A percentile compares a stretch with the other conserved stretches of the same genome.
phyloP scores from a whole-genome alignment of 805 yeast genomes.

The Hanseniaspora nectarophila region DNA sequence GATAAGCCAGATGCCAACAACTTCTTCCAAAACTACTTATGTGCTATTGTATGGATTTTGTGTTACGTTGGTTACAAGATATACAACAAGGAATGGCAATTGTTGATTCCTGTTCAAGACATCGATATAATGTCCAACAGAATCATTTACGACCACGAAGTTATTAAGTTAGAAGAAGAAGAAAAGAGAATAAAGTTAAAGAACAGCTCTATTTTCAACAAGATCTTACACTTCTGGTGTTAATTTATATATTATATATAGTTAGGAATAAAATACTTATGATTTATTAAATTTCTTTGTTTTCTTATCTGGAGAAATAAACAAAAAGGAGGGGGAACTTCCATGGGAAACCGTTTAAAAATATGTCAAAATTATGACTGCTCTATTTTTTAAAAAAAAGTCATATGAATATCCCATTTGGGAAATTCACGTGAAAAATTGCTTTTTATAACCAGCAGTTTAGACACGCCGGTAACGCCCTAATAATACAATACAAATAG shows the following conservation, averaged over 20 bases:
- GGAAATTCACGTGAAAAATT: not conserved
- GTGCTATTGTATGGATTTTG: slow-evolving; percentile 35
- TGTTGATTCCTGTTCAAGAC: slow-evolving; percentile 25
- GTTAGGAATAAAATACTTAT: no score
- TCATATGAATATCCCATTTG: not conserved
- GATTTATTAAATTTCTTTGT: no score
- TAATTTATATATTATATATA: slow-evolving; percentile 7
- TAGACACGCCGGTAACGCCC: not conserved
- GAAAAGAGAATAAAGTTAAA: slow-evolving; percentile 24
- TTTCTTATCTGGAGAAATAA: no score
- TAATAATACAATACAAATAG: not conserved
- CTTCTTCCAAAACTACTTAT: slow-evolving; percentile 38
- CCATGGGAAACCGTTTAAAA: no score
- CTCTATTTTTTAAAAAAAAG: no score
- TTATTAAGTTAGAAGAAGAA: slow-evolving; percentile 27
- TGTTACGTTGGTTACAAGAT: slow-evolving; percentile 36
- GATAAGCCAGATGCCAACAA: slow-evolving; percentile 30
- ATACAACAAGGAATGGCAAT: slow-evolving; percentile 36
- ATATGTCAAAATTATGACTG: no score
- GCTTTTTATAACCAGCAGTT: not conserved
- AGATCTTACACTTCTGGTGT: slow-evolving; percentile 27
- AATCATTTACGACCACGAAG: slow-evolving; percentile 28
- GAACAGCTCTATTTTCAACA: slow-evolving; percentile 24
- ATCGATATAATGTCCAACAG: slow-evolving; percentile 25
- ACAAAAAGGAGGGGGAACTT: no score